These are phyloP conservation scores for Cryptococcus sp. DNA, from an alignment of 1,284 basidiomycete genomes.

Conservation along the genomic window DNA sequence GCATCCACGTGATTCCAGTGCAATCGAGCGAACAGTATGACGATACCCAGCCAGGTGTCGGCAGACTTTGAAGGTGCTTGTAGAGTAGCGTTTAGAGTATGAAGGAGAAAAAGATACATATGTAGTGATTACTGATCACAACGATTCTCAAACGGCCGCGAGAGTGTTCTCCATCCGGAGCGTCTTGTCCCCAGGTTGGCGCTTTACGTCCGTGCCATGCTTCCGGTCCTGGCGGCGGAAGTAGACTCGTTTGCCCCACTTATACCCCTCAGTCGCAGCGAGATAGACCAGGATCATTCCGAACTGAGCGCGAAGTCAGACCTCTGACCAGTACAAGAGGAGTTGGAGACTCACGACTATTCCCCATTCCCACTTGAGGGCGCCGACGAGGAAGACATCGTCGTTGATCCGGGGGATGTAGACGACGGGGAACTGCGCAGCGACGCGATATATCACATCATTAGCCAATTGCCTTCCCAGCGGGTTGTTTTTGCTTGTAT, in stretches of 20 bases:
- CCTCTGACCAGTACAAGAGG: neutral
- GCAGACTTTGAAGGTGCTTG: too few relatives aligned
- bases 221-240: conserved; percentile 10
- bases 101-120: too few relatives aligned
- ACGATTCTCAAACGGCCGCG: conserved; percentile 3
- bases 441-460: neutral
- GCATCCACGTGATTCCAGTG: too few relatives aligned
- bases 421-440: conserved; percentile 45
- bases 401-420: conserved; percentile 54
- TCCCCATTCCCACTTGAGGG: conserved; percentile 54
- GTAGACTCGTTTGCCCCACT: conserved; percentile 41
- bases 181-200: conserved; percentile 37
- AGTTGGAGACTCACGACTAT: conserved; percentile 35
- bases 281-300: conserved; percentile 52
- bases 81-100: too few relatives aligned
- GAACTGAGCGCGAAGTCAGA: conserved; percentile 22
- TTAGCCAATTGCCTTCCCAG: too few relatives aligned
- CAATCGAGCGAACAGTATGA: too few relatives aligned
- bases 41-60: too few relatives aligned
- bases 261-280: conserved; percentile 41
- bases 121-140: too few relatives aligned
- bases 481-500: too few relatives aligned
- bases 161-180: conserved; percentile 45
- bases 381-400: conserved; percentile 48
- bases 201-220: neutral